Evolutionary conservation across 2,329 filamentous ascomycete species (phyloP).

Genomic region (Rutstroemia sp.): DNA sequence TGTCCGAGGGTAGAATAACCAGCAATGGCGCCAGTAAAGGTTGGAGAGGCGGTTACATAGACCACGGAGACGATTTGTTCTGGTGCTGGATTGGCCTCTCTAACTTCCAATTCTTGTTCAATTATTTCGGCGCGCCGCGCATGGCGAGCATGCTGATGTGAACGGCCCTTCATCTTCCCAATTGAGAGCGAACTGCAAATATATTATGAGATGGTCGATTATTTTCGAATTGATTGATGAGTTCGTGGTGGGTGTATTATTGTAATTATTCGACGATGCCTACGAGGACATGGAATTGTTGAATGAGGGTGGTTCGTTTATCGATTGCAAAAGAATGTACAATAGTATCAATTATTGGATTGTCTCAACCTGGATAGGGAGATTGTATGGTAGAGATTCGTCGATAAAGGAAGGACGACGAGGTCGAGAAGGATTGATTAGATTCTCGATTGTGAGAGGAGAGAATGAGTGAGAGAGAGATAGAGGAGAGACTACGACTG

Average conservation of each 20-base stretch:
- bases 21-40: constrained; percentile 42
- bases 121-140: constrained; percentile 13
- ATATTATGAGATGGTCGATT: background rate
- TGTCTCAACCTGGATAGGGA: background rate
- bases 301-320: background rate
- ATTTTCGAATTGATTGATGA: background rate
- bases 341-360: background rate
- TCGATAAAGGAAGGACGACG: constrained; percentile 13
- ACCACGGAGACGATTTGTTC: constrained; percentile 36
- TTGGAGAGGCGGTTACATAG: constrained; percentile 44
- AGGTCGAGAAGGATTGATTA: background rate
- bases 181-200: background rate
- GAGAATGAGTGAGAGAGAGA: background rate
- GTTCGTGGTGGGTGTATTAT: background rate
- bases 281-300: background rate
- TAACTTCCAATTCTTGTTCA: constrained; percentile 9
- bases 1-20: constrained; percentile 36
- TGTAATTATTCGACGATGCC: background rate
- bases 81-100: constrained; percentile 3
- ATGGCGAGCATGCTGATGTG: constrained; percentile 20
- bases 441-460: background rate
- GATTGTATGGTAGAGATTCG: background rate
- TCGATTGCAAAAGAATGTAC: background rate
- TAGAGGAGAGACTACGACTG: background rate
- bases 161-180: constrained; percentile 21